Conservation (phyloP, 768 basidiomycete genomes). For the Hericium erinaceus region DNA sequence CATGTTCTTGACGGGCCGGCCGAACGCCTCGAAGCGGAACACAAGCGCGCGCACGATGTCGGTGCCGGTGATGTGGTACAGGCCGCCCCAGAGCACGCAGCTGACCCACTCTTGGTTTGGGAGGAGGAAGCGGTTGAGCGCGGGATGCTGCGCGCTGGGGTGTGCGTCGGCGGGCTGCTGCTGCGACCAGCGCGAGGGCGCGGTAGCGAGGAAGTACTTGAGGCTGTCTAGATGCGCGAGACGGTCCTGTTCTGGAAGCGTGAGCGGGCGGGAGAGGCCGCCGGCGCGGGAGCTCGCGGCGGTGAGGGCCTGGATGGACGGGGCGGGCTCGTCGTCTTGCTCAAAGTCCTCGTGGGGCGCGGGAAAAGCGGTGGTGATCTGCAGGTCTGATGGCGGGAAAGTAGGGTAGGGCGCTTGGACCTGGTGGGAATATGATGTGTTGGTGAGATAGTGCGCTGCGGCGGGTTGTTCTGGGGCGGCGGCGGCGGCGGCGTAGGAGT, state of each 20-base stretch:
- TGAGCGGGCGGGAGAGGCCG: conserved; percentile 47
- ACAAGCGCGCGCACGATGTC: conserved; percentile 92
- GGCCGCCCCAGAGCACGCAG: conserved; percentile 86
- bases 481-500: neutral
- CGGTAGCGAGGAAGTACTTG: conserved; percentile 85
- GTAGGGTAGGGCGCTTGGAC: neutral
- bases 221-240: conserved; percentile 72
- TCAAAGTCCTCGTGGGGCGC: conserved; percentile 13
- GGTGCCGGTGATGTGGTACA: conserved; percentile 93
- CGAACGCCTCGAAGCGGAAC: conserved; percentile 92
- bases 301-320: conserved; percentile 12
- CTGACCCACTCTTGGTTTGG: conserved; percentile 84
- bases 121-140: conserved; percentile 78
- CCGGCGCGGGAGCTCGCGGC: conserved; percentile 3
- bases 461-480: neutral
- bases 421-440: neutral
- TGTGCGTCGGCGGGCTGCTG: conserved; percentile 21
- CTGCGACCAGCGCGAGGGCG: conserved; percentile 64
- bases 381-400: neutral
- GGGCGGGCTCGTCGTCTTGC: conserved; percentile 7
- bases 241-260: conserved; percentile 54
- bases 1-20: conserved; percentile 82
- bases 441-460: neutral
- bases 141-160: conserved; percentile 55
- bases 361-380: conserved; percentile 6